Conservation (phyloP, 345 rosid species). For the Boechera retrofracta region DNA sequence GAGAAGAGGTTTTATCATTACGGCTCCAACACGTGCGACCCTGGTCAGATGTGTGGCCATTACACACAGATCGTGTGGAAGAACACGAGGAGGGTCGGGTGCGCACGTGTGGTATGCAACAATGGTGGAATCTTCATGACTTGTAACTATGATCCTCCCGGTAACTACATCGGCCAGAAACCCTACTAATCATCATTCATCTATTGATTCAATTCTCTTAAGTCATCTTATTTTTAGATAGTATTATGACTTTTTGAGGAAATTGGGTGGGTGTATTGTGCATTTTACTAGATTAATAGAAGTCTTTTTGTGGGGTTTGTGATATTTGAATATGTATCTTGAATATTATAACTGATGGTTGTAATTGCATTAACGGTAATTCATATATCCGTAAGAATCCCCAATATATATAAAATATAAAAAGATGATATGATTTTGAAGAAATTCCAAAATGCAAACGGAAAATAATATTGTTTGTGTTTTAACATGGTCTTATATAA, state of each 20-base stretch:
- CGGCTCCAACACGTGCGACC: slow-evolving; percentile 55
- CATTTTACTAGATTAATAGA: slow-evolving; percentile 30
- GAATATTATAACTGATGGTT: slow-evolving; percentile 8
- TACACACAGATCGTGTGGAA: slow-evolving; percentile 92
- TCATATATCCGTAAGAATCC: slow-evolving; percentile 26
- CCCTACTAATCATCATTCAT: slow-evolving; percentile 50
- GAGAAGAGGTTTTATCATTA: slow-evolving; percentile 79
- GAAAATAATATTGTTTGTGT: not conserved
- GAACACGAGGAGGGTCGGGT: slow-evolving; percentile 66
- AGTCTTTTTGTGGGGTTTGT: slow-evolving; percentile 17
- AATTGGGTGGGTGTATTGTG: slow-evolving; percentile 20
- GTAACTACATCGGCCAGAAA: slow-evolving; percentile 78
- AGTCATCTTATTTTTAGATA: slow-evolving; percentile 28
- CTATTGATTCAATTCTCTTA: not conserved
- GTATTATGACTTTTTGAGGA: not conserved
- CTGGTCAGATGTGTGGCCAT: slow-evolving; percentile 82
- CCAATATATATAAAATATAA: slow-evolving; percentile 4
- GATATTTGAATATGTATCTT: not conserved
- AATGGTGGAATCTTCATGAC: slow-evolving; percentile 87
- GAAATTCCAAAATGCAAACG: not conserved
- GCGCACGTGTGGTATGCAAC: slow-evolving; percentile 77
- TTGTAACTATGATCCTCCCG: slow-evolving; percentile 88
- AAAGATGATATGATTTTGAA: not conserved
- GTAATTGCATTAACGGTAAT: slow-evolving; percentile 29
- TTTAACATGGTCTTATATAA: not conserved